Base-by-base conservation (phyloP, 805 yeast genomes). In the Starmerella floris region DNA sequence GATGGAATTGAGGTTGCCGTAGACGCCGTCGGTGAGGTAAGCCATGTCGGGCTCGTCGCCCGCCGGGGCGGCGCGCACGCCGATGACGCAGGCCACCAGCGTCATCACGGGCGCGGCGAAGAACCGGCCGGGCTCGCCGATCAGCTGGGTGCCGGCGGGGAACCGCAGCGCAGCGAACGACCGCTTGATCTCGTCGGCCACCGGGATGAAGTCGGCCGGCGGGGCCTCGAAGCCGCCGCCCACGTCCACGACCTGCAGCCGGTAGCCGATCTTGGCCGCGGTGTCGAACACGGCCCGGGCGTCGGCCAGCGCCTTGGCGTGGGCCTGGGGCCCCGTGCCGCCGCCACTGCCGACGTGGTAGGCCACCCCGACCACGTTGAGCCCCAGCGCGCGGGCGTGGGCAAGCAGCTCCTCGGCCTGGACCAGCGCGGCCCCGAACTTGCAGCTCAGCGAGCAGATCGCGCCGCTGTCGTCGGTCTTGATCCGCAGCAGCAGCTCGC, bases 291-390 rank as follows among this genome's bases (percentile, higher is more conserved):
- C 73, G 8, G 51, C 43, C 39, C 75, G 72, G 2, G 95, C 73
- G 56, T 84, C 94, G 4, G 20, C 8, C 34, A 53, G 22, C 9
- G 56, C 56, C 11, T 13, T 25, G 41, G 63, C 59, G 30, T 84
- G 73, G 0, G 96, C 95, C 48, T 73, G 72, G 43, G 67, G 67
- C 50, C 83, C 71, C 3, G 88, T 71, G 40, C 72, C 72, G 13
- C 94, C 88, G 27, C 96, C 97, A 2, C 95, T 83, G 1, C 98
- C 98, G 46, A 87, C 83, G 60, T 88, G 98, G 72, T 88, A 88
- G 3, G 95, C 85, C 28, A 87, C 87, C 40, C 98, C 98, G 15
- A 64, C 74, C 30, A 88, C 72, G 46, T 73, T 65, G 52, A 88
- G 68, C 1, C 67, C 74, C 40, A 84, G 63, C 41, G 69, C 67